Conservation (phyloP, 2,329 filamentous ascomycete genomes). For the Elsinoe batatas region DNA sequence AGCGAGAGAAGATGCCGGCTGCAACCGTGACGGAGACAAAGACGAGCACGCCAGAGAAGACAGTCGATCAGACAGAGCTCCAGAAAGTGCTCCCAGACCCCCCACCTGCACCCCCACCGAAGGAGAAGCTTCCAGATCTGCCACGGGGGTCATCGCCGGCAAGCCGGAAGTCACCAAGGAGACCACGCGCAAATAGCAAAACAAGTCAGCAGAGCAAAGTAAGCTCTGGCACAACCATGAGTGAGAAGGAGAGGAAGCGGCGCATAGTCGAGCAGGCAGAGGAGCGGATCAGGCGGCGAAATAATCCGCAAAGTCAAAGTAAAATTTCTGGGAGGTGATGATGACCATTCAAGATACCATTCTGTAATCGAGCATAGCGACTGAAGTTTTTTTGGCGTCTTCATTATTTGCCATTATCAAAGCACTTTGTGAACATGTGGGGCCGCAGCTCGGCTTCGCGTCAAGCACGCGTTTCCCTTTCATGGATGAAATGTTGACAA, state of each 20-base stretch:
- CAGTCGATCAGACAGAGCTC: slow-evolving; percentile 17
- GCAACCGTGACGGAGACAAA: not conserved
- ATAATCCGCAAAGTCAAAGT: slow-evolving; percentile 16
- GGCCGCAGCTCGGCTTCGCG: not conserved
- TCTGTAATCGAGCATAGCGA: slow-evolving; percentile 5
- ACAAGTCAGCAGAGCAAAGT: slow-evolving; percentile 9
- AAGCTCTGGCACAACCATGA: slow-evolving; percentile 12
- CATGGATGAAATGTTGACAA: too few species aligned
- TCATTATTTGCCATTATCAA: not conserved
- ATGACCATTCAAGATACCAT: slow-evolving; percentile 8
- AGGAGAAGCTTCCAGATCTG: slow-evolving; percentile 17
- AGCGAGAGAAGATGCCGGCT: slow-evolving; percentile 3
- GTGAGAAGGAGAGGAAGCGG: slow-evolving; percentile 27
- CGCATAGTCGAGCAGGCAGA: slow-evolving; percentile 25
- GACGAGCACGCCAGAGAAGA: not conserved
- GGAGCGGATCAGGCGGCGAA: slow-evolving; percentile 20
- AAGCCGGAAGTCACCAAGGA: not conserved
- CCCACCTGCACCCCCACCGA: slow-evolving; percentile 14
- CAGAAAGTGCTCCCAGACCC: not conserved
- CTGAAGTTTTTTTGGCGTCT: not conserved
- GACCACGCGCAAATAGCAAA: not conserved
- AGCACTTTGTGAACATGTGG: not conserved
- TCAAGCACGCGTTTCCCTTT: not conserved
- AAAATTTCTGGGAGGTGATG: slow-evolving; percentile 1
- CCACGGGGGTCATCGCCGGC: not conserved